Conservation (phyloP, 78 protist species). For the Dictyostelium purpureum region DNA sequence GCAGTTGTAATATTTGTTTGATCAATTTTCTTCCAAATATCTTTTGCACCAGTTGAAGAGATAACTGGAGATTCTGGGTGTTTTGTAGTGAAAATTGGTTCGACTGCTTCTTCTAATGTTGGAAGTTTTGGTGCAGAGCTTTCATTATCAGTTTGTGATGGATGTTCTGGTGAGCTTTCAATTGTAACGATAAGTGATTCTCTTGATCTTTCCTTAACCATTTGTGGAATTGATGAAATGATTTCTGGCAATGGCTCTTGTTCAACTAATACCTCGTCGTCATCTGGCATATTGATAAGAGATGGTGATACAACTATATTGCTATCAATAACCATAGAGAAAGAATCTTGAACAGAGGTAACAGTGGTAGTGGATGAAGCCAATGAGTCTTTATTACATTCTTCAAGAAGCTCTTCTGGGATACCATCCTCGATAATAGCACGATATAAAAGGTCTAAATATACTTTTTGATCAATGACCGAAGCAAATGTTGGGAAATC, state of each 20-base stretch:
- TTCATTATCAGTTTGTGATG: background rate
- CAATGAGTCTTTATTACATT: background rate
- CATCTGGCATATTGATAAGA: background rate
- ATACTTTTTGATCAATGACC: slow-evolving; percentile 30
- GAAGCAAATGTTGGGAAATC: slow-evolving; percentile 4
- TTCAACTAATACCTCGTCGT: background rate
- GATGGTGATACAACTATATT: background rate
- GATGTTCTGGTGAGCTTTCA: slow-evolving; percentile 10
- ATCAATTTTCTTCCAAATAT: slow-evolving; percentile 8
- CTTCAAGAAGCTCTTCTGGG: slow-evolving; percentile 1
- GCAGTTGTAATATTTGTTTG: background rate
- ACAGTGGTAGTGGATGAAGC: background rate
- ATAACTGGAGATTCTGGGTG: background rate
- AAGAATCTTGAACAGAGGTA: background rate
- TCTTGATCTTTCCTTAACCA: background rate
- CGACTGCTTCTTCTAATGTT: background rate
- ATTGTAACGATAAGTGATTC: slow-evolving; percentile 10
- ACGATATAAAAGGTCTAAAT: slow-evolving; percentile 35
- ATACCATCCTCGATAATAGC: slow-evolving; percentile 43
- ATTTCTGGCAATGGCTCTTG: background rate
- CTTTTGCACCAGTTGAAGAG: slow-evolving; percentile 1
- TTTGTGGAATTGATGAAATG: background rate
- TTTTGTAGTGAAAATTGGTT: background rate
- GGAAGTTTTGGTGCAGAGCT: background rate
- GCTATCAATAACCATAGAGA: background rate